Percentiles rank a stretch among this genome's conserved stretches.
Conservation (phyloP, 352 stramenopile species). For the Phytophthora nicotianae region DNA sequence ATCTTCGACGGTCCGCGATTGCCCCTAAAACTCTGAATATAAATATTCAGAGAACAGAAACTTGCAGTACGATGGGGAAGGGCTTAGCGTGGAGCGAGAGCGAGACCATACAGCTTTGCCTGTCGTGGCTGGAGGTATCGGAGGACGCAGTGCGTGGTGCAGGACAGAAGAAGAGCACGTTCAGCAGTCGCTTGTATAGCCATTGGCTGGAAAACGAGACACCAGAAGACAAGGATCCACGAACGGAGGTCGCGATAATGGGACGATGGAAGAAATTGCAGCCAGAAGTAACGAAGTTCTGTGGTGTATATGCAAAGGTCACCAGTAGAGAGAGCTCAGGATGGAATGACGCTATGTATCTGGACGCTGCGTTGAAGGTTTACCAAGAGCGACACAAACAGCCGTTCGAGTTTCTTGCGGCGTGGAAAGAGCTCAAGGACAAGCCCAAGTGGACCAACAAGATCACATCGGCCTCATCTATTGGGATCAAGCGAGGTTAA, state of each 20-base stretch:
- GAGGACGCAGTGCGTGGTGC: too few species aligned
- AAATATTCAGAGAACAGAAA: too few species aligned
- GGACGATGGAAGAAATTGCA: conserved; percentile 12
- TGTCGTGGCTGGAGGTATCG: too few species aligned
- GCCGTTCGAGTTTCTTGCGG: conserved; percentile 12
- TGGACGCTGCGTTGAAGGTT: background rate
- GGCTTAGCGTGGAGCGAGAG: background rate
- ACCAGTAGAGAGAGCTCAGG: background rate
- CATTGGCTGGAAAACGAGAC: background rate
- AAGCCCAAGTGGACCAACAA: too few species aligned
- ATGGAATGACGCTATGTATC: background rate
- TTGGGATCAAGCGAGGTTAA: background rate
- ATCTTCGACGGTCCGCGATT: too few species aligned
- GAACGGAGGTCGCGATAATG: background rate
- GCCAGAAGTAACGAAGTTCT: conserved; percentile 10
- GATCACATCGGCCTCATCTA: background rate
- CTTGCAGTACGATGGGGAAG: background rate
- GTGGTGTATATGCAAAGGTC: conserved; percentile 2
- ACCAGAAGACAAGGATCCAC: background rate
- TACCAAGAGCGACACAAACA: conserved; percentile 13
- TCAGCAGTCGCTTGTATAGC: background rate
- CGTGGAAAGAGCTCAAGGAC: too few species aligned
- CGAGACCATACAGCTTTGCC: background rate
- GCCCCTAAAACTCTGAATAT: too few species aligned
- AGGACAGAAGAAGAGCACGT: too few species aligned